Evolutionary conservation across 352 stramenopile genomes (phyloP).

Genomic region (Poterioochromonas sp.): DNA sequence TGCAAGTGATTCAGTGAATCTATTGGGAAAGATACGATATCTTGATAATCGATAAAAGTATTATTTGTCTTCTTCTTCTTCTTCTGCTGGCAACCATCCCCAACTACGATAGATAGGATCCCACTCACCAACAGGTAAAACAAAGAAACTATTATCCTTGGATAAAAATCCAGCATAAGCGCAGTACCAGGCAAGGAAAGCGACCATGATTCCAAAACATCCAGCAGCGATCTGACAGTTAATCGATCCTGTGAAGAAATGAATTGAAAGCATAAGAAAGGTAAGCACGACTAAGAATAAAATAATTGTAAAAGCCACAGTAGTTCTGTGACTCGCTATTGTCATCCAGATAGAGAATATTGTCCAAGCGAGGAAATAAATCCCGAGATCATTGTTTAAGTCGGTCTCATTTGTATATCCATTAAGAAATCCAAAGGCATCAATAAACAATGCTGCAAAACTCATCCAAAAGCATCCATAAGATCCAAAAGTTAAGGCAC

Average conservation of each 20-base stretch:
- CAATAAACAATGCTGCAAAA: neutral
- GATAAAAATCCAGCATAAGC: neutral
- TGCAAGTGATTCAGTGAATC: too few species aligned
- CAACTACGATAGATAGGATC: neutral
- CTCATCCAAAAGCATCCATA: too few species aligned
- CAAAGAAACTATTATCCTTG: neutral
- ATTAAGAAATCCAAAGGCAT: neutral
- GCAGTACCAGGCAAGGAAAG: neutral
- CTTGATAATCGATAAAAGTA: too few species aligned
- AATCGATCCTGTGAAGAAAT: neutral
- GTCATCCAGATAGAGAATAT: neutral
- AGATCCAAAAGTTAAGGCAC: too few species aligned
- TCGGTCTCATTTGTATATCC: neutral
- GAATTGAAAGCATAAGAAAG: neutral
- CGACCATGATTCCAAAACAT: neutral
- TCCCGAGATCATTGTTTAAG: neutral
- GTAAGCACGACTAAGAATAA: neutral
- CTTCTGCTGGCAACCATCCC: neutral
- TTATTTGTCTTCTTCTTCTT: neutral
- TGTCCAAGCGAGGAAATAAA: neutral
- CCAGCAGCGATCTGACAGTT: neutral
- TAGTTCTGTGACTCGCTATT: neutral
- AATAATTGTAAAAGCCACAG: neutral
- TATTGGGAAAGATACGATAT: too few species aligned
- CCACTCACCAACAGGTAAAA: neutral